Conservation (phyloP, 441 rosid genomes). For the Eruca vesicaria region DNA sequence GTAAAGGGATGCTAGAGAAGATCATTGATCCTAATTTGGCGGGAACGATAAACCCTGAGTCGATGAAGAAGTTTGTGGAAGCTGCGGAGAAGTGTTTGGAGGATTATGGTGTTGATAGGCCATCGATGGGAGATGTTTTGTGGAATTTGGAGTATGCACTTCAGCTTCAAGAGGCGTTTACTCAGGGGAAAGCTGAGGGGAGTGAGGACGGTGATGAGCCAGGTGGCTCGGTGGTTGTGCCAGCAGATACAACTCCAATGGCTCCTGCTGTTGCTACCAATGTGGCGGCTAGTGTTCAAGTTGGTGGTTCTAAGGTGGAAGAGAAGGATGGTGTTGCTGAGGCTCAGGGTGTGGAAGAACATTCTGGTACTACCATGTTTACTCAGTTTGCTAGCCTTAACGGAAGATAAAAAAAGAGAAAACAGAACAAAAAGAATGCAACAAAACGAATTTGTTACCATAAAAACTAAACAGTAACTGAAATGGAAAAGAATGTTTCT, state of each 20-base stretch:
- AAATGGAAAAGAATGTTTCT: constrained; percentile 17
- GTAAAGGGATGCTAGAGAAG: constrained; percentile 78
- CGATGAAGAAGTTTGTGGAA: constrained; percentile 83
- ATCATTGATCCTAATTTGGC: constrained; percentile 69
- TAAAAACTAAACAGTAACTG: constrained; percentile 3
- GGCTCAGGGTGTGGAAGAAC: constrained; percentile 44
- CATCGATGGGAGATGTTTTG: constrained; percentile 91
- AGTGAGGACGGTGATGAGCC: constrained; percentile 28
- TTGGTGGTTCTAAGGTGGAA: constrained; percentile 36
- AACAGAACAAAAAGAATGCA: not conserved
- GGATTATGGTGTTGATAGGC: constrained; percentile 81
- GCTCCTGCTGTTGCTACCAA: constrained; percentile 31
- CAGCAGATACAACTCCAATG: constrained; percentile 26
- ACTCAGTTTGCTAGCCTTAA: constrained; percentile 50
- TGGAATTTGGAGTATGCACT: constrained; percentile 95
- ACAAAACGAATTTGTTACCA: constrained; percentile 5
- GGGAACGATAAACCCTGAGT: constrained; percentile 67
- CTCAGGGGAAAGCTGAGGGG: constrained; percentile 61
- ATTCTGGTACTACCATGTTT: constrained; percentile 66
- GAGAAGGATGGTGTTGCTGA: constrained; percentile 42
- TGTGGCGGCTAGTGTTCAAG: constrained; percentile 38
- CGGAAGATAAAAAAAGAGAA: constrained; percentile 46
- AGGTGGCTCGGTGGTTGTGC: constrained; percentile 15
- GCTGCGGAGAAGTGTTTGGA: constrained; percentile 90
- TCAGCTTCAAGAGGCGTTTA: constrained; percentile 82